Evolutionary conservation across 305 asterid genomes (phyloP).

Genomic region (Plantago lanceolata): DNA sequence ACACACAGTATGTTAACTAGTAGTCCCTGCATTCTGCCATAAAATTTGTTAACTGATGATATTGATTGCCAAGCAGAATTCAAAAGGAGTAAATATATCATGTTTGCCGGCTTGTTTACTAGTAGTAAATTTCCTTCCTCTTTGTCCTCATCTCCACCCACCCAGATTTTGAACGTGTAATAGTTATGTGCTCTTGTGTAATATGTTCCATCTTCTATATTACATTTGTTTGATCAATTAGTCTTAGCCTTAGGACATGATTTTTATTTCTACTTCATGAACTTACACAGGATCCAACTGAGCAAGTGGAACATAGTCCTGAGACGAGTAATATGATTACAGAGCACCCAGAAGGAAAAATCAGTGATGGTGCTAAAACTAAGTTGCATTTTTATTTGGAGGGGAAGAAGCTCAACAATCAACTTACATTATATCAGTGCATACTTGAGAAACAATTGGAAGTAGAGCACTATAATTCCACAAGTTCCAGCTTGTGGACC

Average conservation of each 20-base stretch:
- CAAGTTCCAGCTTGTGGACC: conserved; percentile 61
- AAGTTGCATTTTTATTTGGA: conserved; percentile 61
- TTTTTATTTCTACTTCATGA: conserved; percentile 8
- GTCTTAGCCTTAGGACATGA: conserved; percentile 4
- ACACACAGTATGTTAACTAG: too few species aligned
- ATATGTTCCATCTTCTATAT: neutral
- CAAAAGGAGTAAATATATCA: too few species aligned
- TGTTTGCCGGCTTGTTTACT: too few species aligned
- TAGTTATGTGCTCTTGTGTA: too few species aligned
- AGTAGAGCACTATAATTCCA: conserved; percentile 38
- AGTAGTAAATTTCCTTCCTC: too few species aligned
- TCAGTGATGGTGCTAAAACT: conserved; percentile 38
- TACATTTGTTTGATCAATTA: neutral
- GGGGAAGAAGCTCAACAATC: conserved; percentile 52
- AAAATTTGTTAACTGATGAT: too few species aligned
- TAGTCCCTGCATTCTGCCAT: too few species aligned
- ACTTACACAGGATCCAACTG: conserved; percentile 39
- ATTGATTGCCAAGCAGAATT: too few species aligned
- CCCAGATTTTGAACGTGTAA: too few species aligned
- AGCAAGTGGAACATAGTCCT: conserved; percentile 36
- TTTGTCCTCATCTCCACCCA: too few species aligned
- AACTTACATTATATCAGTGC: conserved; percentile 68
- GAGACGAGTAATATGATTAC: conserved; percentile 29
- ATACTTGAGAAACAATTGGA: conserved; percentile 51
- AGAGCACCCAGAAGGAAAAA: conserved; percentile 33